These are phyloP conservation scores for Phoma sp. DNA, from an alignment of 2,329 filamentous ascomycete species.

Conservation along the genomic window DNA sequence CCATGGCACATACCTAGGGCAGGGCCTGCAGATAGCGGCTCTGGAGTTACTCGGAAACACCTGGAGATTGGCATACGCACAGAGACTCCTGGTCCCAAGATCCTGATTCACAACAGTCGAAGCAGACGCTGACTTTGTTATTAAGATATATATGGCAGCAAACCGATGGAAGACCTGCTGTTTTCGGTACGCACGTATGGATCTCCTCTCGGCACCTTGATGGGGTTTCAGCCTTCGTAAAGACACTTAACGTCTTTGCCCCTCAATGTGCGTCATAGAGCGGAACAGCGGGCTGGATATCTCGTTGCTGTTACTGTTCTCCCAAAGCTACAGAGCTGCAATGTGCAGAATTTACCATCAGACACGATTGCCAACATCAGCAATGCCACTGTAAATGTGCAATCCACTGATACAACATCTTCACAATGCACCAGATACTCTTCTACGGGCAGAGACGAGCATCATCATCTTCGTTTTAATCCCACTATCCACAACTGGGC, in stretches of 20 bases:
- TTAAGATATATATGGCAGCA: constrained; percentile 4
- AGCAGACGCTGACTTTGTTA: not conserved
- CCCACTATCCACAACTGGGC: constrained; percentile 12
- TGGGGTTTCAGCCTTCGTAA: constrained; percentile 9
- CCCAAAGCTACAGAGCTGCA: not conserved
- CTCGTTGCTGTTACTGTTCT: not conserved
- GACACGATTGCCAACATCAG: not conserved
- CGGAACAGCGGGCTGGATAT: constrained; percentile 5
- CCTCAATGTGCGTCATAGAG: constrained; percentile 30
- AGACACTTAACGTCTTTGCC: constrained; percentile 16
- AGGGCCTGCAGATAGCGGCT: not conserved
- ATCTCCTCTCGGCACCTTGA: constrained; percentile 7
- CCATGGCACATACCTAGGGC: not conserved
- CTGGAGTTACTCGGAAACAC: not conserved
- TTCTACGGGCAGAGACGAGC: not conserved
- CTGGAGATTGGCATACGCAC: constrained; percentile 2
- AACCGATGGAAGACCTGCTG: not conserved
- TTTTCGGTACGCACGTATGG: constrained; percentile 1
- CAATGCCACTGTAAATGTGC: too few relatives aligned
- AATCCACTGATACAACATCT: not conserved
- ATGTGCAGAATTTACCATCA: not conserved
- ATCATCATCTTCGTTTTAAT: not conserved
- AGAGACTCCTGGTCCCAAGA: constrained; percentile 5
- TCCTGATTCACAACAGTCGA: constrained; percentile 6
- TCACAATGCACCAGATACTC: not conserved